Evolutionary conservation across 495 filamentous ascomycete species (phyloP), one percentile per base, ranked within the genome.

Genomic region (Talaromyces adpressus): DNA sequence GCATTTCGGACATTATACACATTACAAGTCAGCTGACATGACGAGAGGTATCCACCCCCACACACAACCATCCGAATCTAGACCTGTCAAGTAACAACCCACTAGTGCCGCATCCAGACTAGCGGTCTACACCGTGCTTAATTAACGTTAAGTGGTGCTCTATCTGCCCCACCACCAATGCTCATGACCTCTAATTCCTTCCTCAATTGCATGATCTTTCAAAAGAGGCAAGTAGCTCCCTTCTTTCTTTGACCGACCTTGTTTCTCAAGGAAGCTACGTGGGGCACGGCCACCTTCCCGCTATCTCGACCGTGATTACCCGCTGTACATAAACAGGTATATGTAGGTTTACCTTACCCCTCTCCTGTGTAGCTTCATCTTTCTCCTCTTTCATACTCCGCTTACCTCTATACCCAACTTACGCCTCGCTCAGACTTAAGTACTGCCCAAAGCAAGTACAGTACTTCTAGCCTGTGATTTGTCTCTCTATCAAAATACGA

Each of bases 321-420:
- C 45, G 18, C n/a, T 49, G 18, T 18, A 25, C 27, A 56, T 11
- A 27, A 27, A 56, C 22, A 25, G 23, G 27, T 25, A 56, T 56
- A 56, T 29, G 11, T 56, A 29, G 65, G 64, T 64, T 41, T 53
- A 59, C 52, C 69, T 36, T 53, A 59, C 57, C 69, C 66, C 62
- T 63, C 65, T 62, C 68, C 63, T 36, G 62, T 34, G 49, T 65
- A 63, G 61, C 53, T 53, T 47, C 49, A 36, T 63, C 12, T 61
- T 62, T 25, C 62, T 64, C 27, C 54, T 63, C 39, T 57, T 39
- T 67, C 53, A 63, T 51, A 59, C 64, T 58, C 64, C 58, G 63
- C 57, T 11, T 52, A 59, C 58, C 52, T 47, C 57, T 57, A 8
- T 65, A 27, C 52, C 36, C 5, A 16, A 16, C 36, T 16, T 14